A percentile compares a stretch with the other conserved stretches of the same genome.
Evolutionary conservation across 75 land plant species (phyloP).

Genomic region (Sequoia sempervirens): DNA sequence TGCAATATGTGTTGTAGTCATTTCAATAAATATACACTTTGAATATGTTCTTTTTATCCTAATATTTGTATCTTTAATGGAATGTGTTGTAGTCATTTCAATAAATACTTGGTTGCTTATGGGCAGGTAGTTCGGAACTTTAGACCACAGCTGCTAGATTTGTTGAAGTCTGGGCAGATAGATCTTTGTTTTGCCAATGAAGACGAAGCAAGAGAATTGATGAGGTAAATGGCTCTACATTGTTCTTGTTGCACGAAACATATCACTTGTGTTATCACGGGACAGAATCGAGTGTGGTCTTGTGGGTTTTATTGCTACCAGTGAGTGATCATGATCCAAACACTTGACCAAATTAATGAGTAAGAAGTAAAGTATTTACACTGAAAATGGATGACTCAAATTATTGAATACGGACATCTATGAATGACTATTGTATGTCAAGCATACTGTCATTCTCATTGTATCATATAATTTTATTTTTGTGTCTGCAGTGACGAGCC

Average conservation of each 20-base stretch:
- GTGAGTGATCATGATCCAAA: background rate
- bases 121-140: conserved; percentile 77
- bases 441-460: background rate
- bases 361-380: background rate
- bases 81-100: background rate
- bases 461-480: background rate
- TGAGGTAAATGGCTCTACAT: conserved; percentile 36
- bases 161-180: conserved; percentile 65
- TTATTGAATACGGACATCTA: background rate
- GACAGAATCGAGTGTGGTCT: background rate
- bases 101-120: conserved; percentile 5
- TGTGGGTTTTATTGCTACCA: background rate
- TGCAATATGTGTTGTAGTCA: background rate
- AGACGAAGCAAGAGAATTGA: conserved; percentile 85
- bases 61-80: background rate
- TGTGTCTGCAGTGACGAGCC: conserved; percentile 42
- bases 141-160: conserved; percentile 44
- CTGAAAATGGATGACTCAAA: background rate
- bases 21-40: background rate
- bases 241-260: background rate
- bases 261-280: background rate
- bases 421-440: background rate
- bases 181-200: conserved; percentile 98
- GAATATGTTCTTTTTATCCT: background rate
- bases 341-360: background rate